Conservation (phyloP, 257 asterid species). For the Nicotiana attenuata region DNA sequence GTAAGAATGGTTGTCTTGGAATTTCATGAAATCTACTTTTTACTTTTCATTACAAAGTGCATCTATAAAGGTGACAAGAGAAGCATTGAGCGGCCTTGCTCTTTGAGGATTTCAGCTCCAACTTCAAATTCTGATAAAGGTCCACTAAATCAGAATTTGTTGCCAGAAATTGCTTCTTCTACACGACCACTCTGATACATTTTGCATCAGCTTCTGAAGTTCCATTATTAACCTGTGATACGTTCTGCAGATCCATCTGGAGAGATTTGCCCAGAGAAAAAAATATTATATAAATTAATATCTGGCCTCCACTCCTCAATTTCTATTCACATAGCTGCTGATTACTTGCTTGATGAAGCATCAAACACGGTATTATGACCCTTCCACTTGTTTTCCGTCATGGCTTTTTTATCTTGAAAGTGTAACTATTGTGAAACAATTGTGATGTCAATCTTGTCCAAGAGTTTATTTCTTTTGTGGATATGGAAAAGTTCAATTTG, state of each 20-base stretch:
- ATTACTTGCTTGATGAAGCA: constrained; percentile 59
- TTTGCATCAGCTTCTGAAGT: not conserved
- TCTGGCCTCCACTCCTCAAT: constrained; percentile 82
- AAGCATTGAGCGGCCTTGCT: not conserved
- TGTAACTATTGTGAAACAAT: not conserved
- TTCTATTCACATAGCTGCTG: constrained; percentile 60
- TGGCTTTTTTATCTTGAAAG: not conserved
- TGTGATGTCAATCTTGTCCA: not conserved
- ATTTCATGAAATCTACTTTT: too few species aligned
- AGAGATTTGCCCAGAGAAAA: constrained; percentile 57
- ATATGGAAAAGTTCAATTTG: not conserved
- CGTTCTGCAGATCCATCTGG: constrained; percentile 45
- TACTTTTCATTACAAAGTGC: not conserved
- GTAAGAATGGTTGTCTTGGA: too few species aligned
- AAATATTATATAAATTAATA: constrained; percentile 56
- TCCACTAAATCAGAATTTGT: not conserved
- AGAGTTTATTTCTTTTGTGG: not conserved
- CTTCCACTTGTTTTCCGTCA: not conserved
- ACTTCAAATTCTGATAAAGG: not conserved
- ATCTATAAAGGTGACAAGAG: not conserved
- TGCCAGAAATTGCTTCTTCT: not conserved
- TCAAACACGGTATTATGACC: constrained; percentile 37
- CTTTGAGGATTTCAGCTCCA: not conserved
- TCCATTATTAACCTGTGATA: not conserved
- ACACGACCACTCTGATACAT: not conserved